A percentile compares a stretch with the other conserved stretches of the same genome.
These are phyloP conservation scores for Elymus sibiricus DNA, from an alignment of 176 grass and related monocot genomes.

Conservation along the genomic window DNA sequence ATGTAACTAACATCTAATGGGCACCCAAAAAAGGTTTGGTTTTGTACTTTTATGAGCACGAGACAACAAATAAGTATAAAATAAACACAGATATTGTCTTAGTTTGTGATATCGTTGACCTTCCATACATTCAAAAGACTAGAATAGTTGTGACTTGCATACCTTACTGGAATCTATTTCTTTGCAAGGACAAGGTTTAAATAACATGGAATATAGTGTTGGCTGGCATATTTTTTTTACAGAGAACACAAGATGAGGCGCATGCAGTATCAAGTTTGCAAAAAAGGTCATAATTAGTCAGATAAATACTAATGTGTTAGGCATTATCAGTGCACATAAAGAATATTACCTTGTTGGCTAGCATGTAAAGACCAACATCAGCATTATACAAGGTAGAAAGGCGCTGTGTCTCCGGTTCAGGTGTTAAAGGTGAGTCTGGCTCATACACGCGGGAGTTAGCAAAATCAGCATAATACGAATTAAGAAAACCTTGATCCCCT, in stretches of 20 bases:
- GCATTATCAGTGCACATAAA: slow-evolving; percentile 1
- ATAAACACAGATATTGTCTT: not conserved
- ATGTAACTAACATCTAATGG: not conserved
- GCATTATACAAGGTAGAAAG: slow-evolving; percentile 96
- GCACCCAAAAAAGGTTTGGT: not conserved
- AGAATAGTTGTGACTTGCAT: not conserved
- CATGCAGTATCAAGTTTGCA: not conserved
- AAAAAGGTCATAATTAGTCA: not conserved
- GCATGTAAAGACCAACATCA: slow-evolving; percentile 99
- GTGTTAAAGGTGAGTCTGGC: slow-evolving; percentile 60
- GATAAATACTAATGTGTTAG: not conserved
- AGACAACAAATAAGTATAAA: not conserved
- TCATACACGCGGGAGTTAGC: slow-evolving; percentile 87
- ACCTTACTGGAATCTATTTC: not conserved
- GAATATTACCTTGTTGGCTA: slow-evolving; percentile 84
- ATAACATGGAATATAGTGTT: not conserved
- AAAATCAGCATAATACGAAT: slow-evolving; percentile 97
- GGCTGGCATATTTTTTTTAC: not conserved
- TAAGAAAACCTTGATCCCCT: slow-evolving; percentile 58
- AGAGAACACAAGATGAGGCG: not conserved
- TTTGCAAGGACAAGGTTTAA: not conserved
- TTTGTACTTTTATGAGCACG: not conserved
- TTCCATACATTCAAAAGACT: not conserved
- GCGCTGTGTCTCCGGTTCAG: slow-evolving; percentile 75
- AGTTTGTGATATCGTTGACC: not conserved